Evolutionary conservation across 108 stramenopile genomes (phyloP), one percentile per base, ranked within the genome.

Genomic region (Cyclotella cryptica): DNA sequence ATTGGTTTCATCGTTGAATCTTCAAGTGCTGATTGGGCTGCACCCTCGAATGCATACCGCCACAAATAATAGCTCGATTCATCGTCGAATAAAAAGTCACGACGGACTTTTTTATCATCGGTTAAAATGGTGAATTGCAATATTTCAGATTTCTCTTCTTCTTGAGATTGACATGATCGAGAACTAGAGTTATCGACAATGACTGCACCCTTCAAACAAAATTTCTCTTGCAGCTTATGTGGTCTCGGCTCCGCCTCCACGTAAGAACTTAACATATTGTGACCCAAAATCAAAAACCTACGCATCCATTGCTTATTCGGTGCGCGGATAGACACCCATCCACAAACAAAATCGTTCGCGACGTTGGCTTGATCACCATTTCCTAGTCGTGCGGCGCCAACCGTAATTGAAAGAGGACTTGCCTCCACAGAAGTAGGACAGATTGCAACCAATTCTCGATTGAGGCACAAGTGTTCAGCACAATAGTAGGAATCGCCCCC

Each of bases 401-500:
- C 90, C 22, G 77, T 73, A 44, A 95, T 86, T 1, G 87, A 80
- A 21, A 92, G 72, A 19, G 93, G 93, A 47, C 86, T 88, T 5
- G 90, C 90, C 68, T 91, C 75, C 9, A 79, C 43, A 8, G 92
- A 91, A 59, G 79, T 84, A 12, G 93, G 93, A 44, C 89, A 89
- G 1, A 91, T 66, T 12, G 90, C 92, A 26, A 93, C 89, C 18
- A 95, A 64, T 22, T 87, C 76, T 35, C 78, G 58, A 86, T 93
- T 90, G 22, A 81, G 86, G 69, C 83, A 85, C n/a, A 95, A 70
- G n/a, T 86, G 87, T 40, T 91, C 87, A 15, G 87, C 79, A 72
- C 94, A 95, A 71, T 88, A 95, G 55, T 93, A 93, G 22, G 91
- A 91, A 83, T 95, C 92, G 26, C 92, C 94, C 53, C 89, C 92